These are phyloP conservation scores for Pseudogymnoascus pannorum DNA, from an alignment of 2,329 filamentous ascomycete species.

Conservation along the genomic window DNA sequence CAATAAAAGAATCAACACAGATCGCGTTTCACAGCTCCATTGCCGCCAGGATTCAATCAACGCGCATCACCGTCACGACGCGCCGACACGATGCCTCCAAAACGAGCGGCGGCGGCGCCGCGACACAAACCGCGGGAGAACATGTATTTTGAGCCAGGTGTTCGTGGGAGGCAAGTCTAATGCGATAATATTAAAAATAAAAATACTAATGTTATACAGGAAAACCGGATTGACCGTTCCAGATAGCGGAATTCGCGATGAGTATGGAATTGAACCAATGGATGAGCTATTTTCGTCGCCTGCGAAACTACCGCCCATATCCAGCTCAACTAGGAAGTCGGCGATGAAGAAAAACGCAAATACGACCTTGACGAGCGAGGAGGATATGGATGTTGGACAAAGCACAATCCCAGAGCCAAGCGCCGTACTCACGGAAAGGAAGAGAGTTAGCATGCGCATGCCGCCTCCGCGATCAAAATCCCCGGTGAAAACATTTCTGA, in stretches of 20 bases:
- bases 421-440: conserved; percentile 35
- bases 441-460: conserved; percentile 22
- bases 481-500: conserved; percentile 28
- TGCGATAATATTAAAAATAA: background rate
- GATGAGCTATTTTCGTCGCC: conserved; percentile 87
- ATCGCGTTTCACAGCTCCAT: background rate
- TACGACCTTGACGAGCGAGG: conserved; percentile 43
- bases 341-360: conserved; percentile 23
- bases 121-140: conserved; percentile 30
- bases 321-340: background rate
- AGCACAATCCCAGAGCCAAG: conserved; percentile 46
- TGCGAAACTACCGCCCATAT: conserved; percentile 45
- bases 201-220: conserved; percentile 39
- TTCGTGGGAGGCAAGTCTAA: conserved; percentile 39
- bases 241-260: conserved; percentile 75
- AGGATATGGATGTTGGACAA: conserved; percentile 56
- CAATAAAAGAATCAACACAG: background rate
- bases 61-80: conserved; percentile 1
- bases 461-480: conserved; percentile 29
- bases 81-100: conserved; percentile 4
- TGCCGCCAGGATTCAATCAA: background rate
- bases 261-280: conserved; percentile 84
- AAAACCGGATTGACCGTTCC: conserved; percentile 82
- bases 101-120: conserved; percentile 13
- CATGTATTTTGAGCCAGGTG: conserved; percentile 44